Conservation (phyloP, 75 land plant genomes). For the Isoetes taiwanensis region DNA sequence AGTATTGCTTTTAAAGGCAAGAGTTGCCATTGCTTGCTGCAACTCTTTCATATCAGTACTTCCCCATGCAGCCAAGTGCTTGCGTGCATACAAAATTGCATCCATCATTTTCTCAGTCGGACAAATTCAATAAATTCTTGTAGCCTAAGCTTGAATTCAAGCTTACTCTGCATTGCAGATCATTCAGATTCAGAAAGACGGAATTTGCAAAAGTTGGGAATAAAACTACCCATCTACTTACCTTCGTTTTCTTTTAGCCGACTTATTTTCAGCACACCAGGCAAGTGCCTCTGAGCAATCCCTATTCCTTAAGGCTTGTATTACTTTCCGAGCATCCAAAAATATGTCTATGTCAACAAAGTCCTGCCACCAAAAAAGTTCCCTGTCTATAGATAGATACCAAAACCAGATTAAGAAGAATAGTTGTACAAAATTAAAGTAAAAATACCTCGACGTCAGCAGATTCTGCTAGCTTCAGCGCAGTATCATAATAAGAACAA, state of each 20-base stretch:
- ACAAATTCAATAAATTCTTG: conserved; percentile 98
- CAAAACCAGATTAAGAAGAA: conserved; percentile 3
- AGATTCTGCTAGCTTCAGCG: conserved; percentile 51
- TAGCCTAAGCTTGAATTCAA: conserved; percentile 84
- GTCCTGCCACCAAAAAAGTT: conserved; percentile 35
- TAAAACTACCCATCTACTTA: no score
- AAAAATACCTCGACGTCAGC: conserved; percentile 53
- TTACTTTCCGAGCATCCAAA: conserved; percentile 81
- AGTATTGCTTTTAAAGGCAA: conserved; percentile 81
- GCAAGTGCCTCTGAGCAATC: conserved; percentile 87
- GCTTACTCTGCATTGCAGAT: conserved; percentile 62
- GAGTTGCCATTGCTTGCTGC: conserved; percentile 83
- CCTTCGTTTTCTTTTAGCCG: conserved; percentile 93
- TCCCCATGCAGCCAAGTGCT: conserved; percentile 88
- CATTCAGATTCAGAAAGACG: not conserved
- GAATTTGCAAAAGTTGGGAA: no score
- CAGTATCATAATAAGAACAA: conserved; percentile 73
- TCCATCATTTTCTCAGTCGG: conserved; percentile 57
- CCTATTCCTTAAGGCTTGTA: conserved; percentile 67
- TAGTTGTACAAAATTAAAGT: not conserved
- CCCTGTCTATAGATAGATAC: not conserved
- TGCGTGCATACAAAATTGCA: conserved; percentile 87
- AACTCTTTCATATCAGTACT: conserved; percentile 82
- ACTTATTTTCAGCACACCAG: conserved; percentile 96
- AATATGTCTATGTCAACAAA: conserved; percentile 96